Evolutionary conservation across 2,329 filamentous ascomycete genomes (phyloP).

Genomic region (Verticillium longisporum): DNA sequence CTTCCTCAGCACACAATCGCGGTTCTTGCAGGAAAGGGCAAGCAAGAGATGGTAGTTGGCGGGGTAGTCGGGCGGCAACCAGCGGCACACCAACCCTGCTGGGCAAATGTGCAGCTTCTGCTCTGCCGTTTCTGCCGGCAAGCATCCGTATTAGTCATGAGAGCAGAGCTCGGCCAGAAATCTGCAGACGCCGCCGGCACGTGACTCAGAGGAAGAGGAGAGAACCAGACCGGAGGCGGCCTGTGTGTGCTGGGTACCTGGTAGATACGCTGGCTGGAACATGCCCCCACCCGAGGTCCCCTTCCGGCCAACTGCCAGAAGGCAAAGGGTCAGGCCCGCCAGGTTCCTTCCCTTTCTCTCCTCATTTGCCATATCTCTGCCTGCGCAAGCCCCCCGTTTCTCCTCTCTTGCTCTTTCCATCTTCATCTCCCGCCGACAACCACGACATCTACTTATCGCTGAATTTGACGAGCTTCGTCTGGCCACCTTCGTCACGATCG

Average conservation of each 20-base stretch:
- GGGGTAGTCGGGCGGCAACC: slow-evolving; percentile 1
- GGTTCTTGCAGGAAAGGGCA: background rate
- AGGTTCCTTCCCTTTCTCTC: background rate
- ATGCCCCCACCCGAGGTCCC: background rate
- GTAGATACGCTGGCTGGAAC: no score
- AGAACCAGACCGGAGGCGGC: no score
- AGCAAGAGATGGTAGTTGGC: background rate
- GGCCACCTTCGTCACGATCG: background rate
- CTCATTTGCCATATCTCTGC: background rate
- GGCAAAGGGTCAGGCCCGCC: background rate
- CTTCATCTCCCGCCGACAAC: background rate
- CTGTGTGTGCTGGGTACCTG: no score
- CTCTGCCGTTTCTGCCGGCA: background rate
- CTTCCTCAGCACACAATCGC: background rate
- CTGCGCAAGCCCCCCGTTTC: background rate
- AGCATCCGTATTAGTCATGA: background rate
- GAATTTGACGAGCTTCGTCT: background rate
- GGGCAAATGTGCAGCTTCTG: background rate
- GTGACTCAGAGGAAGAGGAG: background rate
- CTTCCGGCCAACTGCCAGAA: background rate
- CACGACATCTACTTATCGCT: background rate
- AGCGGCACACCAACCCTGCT: background rate
- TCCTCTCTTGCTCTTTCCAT: background rate
- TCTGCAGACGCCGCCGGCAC: background rate
- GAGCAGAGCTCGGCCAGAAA: background rate